Evolutionary conservation across 2,329 filamentous ascomycete genomes (phyloP).

Genomic region (Colletotrichum phormii): DNA sequence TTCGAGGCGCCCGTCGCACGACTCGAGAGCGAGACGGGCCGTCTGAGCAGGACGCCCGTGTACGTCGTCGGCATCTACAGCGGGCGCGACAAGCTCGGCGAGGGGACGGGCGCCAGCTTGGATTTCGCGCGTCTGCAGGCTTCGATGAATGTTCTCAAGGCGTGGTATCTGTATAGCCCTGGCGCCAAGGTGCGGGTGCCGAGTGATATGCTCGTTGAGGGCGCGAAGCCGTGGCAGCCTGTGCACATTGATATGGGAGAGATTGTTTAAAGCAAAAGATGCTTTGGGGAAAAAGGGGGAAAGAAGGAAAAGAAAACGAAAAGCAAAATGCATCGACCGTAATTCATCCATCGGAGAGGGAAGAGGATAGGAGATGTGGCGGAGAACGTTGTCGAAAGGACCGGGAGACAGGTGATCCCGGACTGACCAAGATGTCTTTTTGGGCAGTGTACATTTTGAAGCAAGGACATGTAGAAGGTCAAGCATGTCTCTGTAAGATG

Average conservation of each 20-base stretch:
- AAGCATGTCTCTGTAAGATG: conserved; percentile 49
- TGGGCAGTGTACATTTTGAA: conserved; percentile 37
- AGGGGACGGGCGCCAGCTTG: conserved; percentile 84
- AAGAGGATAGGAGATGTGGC: background rate
- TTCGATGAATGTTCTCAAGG: conserved; percentile 86
- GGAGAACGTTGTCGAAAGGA: background rate
- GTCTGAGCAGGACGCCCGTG: conserved; percentile 85
- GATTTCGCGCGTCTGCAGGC: conserved; percentile 83
- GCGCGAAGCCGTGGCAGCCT: conserved; percentile 73
- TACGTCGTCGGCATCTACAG: conserved; percentile 96
- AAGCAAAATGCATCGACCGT: conserved; percentile 20
- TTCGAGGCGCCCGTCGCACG: conserved; percentile 90
- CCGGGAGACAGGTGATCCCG: conserved; percentile 1
- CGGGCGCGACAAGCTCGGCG: conserved; percentile 89
- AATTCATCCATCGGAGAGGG: conserved; percentile 12
- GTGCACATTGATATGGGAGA: conserved; percentile 78
- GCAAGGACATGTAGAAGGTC: conserved; percentile 28
- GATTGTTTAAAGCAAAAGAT: conserved; percentile 62
- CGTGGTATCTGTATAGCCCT: conserved; percentile 97
- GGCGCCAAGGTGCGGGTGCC: conserved; percentile 72
- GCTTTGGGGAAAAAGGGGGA: too few species aligned
- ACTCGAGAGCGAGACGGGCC: conserved; percentile 90
- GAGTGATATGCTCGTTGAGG: conserved; percentile 74
- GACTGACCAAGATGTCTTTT: conserved; percentile 23
- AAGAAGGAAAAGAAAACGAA: background rate